These are phyloP conservation scores for Austroboletus novae-zelandiae DNA, from an alignment of 1,284 basidiomycete genomes.

Conservation along the genomic window DNA sequence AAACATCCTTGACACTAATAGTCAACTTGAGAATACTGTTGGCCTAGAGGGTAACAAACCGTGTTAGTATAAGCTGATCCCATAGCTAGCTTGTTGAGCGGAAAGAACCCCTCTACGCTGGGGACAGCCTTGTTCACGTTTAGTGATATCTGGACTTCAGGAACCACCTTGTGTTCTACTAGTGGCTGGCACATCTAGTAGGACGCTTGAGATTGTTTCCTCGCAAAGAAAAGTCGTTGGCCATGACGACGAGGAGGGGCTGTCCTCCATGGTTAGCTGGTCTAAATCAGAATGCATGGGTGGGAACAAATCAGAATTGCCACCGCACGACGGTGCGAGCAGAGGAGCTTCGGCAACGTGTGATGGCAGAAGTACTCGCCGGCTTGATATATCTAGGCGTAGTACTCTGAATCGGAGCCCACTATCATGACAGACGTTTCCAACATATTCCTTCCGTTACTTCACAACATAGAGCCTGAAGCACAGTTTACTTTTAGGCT, in stretches of 20 bases:
- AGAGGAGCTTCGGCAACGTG: no score
- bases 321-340: not conserved
- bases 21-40: not conserved
- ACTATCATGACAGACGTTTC: constrained; percentile 26
- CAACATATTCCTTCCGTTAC: constrained; percentile 39
- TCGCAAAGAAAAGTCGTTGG: not conserved
- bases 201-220: not conserved
- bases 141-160: constrained; percentile 5
- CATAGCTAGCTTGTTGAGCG: constrained; percentile 61
- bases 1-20: constrained; percentile 35
- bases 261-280: not conserved
- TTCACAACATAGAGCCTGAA: constrained; percentile 48
- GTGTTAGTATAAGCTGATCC: constrained; percentile 45
- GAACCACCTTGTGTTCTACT: not conserved
- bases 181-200: not conserved
- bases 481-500: constrained; percentile 46
- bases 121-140: constrained; percentile 49
- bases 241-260: not conserved
- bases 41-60: constrained; percentile 23
- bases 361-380: no score
- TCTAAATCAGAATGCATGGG: not conserved
- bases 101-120: constrained; percentile 52
- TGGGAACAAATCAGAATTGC: not conserved
- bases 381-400: no score
- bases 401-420: not conserved